phyloP scores from a whole-genome alignment of 106 monocot genomes.

The Apostasia ramifera region DNA sequence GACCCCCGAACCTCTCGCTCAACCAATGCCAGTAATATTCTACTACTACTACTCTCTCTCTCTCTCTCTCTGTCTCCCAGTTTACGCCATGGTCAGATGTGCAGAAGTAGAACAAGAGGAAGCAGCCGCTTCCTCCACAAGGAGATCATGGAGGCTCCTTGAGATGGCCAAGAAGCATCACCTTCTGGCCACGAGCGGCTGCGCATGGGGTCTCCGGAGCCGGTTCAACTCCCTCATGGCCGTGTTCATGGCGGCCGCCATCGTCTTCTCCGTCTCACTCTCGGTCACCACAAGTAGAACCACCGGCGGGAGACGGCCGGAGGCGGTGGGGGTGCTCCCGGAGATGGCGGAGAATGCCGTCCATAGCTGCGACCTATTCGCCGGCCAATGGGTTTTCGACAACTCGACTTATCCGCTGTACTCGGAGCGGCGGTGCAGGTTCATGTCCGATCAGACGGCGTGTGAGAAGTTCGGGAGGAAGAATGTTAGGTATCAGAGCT shows the following conservation, averaged over 20 bases:
- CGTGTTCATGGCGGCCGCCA: slow-evolving; percentile 11
- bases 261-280: slow-evolving; percentile 10
- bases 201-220: slow-evolving; percentile 11
- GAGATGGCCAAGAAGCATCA: slow-evolving; percentile 20
- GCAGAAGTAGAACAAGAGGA: neutral
- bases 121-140: neutral
- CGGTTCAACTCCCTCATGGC: slow-evolving; percentile 14
- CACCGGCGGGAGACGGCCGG: neutral
- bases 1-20: too few relatives aligned
- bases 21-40: too few relatives aligned
- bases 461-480: slow-evolving; percentile 62
- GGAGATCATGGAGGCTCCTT: neutral
- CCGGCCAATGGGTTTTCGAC: slow-evolving; percentile 50
- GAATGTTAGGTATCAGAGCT: slow-evolving; percentile 44
- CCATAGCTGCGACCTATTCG: slow-evolving; percentile 22
- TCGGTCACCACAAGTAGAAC: neutral
- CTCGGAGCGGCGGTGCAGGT: slow-evolving; percentile 37
- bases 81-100: too few relatives aligned
- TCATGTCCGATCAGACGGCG: slow-evolving; percentile 55
- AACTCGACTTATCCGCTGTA: slow-evolving; percentile 34
- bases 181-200: neutral
- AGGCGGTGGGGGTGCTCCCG: neutral
- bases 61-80: too few relatives aligned
- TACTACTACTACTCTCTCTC: too few relatives aligned
- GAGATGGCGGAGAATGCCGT: neutral